Base-by-base conservation (phyloP, 1,284 basidiomycete species). In the Ceraceosorus guamensis region DNA sequence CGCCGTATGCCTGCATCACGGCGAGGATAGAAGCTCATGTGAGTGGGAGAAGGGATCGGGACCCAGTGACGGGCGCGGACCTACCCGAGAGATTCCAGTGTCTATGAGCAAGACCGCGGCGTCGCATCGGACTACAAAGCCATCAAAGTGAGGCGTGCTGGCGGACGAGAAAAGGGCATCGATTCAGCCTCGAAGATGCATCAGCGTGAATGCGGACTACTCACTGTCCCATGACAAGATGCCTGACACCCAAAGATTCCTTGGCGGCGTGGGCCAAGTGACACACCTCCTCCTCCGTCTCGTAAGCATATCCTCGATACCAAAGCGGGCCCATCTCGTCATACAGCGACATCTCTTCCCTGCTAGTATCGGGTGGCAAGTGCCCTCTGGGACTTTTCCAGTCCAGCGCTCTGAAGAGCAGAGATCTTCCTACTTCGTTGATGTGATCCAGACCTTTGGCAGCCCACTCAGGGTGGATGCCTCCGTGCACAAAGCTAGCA, bases 261-360 rank as follows among this genome's bases (percentile, higher is more conserved):
- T 44, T 51, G 1, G 73, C 58, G 10, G 49, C 4, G 0, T 51
- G 18, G 7, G 68, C 65, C n/a, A 54, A 50, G 6, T 11, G 3
- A 49, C 73, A 76, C 2, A 67, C 71, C 0, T 44, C 14, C 0
- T 5, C 0, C 16, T 56, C 48, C 1, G 48, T n/a, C 13, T 68
- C 66, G 11, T 56, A 41, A 4, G 73, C 72, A 34, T 73, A 76
- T 18, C 70, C 72, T 4, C 73, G 59, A 55, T 69, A 74, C 73
- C 73, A 76, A 1, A 75, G 57, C 0, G 73, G 73, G 0, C 73
- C 73, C n/a, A 56, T 6, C 48, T 65, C 58, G 3, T 48, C 35
- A 52, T 64, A 75, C 0, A 76, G 51, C 4, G 52, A 49, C 10
- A 30, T 16, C 59, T 76, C 73, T n/a, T 60, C 64, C 0, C 11